Evolutionary conservation across 1,139 yeast genomes (phyloP).

Genomic region (Blastobotrys raffinosifermentans): DNA sequence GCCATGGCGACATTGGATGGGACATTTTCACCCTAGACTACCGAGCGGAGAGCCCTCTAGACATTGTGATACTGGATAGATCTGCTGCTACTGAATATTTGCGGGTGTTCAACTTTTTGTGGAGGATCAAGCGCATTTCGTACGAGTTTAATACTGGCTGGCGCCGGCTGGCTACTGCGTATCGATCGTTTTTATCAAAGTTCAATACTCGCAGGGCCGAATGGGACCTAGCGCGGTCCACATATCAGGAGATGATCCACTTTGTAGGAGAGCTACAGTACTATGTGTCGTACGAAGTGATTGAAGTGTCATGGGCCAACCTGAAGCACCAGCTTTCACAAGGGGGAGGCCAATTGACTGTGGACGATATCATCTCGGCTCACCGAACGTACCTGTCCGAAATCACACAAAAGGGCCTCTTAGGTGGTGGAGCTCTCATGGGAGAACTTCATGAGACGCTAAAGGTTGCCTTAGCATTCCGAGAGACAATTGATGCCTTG

Average conservation of each 20-base stretch:
- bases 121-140: constrained; percentile 67
- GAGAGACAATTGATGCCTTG: constrained; percentile 23
- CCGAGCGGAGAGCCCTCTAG: constrained; percentile 51
- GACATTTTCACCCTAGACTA: constrained; percentile 89
- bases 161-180: constrained; percentile 33
- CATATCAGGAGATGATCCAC: constrained; percentile 34
- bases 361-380: constrained; percentile 34
- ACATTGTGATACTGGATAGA: constrained; percentile 33
- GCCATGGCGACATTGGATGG: constrained; percentile 69
- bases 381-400: constrained; percentile 32
- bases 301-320: constrained; percentile 36
- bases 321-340: constrained; percentile 26
- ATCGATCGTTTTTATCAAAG: constrained; percentile 10
- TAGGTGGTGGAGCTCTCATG: constrained; percentile 30
- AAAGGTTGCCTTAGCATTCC: constrained; percentile 27
- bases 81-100: constrained; percentile 55
- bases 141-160: constrained; percentile 46
- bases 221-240: constrained; percentile 30
- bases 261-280: constrained; percentile 36
- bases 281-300: constrained; percentile 36
- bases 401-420: constrained; percentile 34
- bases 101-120: constrained; percentile 75
- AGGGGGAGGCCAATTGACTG: constrained; percentile 24
- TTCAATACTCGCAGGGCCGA: constrained; percentile 1
- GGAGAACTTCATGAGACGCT: constrained; percentile 34